These are phyloP conservation scores for Trametes cinnabarina DNA, from an alignment of 768 basidiomycete genomes.

Conservation along the genomic window DNA sequence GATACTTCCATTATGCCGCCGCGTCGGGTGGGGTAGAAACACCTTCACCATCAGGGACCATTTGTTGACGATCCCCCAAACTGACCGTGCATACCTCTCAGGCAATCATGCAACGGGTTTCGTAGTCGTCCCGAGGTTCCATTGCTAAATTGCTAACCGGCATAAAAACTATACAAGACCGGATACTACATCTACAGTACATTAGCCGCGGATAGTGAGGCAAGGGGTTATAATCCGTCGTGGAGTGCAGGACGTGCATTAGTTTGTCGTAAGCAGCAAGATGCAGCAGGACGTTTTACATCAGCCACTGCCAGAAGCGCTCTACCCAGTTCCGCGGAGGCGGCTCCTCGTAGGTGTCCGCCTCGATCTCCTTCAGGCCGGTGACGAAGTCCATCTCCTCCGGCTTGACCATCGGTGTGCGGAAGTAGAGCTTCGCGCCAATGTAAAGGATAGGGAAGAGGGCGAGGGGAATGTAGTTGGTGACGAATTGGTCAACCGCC, in stretches of 20 bases:
- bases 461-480: slow-evolving; percentile 70
- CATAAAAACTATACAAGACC: neutral
- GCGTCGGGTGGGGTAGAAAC: too few relatives aligned
- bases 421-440: slow-evolving; percentile 53
- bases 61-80: too few relatives aligned
- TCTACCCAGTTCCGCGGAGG: slow-evolving; percentile 67
- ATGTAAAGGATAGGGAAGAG: slow-evolving; percentile 76
- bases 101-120: neutral
- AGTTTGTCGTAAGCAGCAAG: slow-evolving; percentile 2
- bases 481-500: slow-evolving; percentile 69
- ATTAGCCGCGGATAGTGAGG: neutral
- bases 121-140: neutral
- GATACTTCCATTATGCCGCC: too few relatives aligned
- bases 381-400: slow-evolving; percentile 84
- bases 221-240: slow-evolving; percentile 5
- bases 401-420: slow-evolving; percentile 43
- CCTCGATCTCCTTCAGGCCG: slow-evolving; percentile 42
- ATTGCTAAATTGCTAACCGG: neutral
- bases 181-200: slow-evolving; percentile 13
- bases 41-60: too few relatives aligned
- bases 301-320: slow-evolving; percentile 75
- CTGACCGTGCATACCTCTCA: too few relatives aligned
- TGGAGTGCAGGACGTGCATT: neutral
- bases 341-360: slow-evolving; percentile 54
- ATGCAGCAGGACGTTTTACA: slow-evolving; percentile 12